These are phyloP conservation scores for rapeseed (Brassica napus) DNA, from an alignment of 345 rosid species.

Conservation along the genomic window Da-Ae NC_063450.1:48604501-48605000, in stretches of 20 bases:
- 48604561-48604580: slow-evolving; percentile 72
- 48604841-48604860: slow-evolving; percentile 19
- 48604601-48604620: slow-evolving; percentile 66
- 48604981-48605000: not conserved
- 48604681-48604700: slow-evolving; percentile 62
- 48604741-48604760: slow-evolving; percentile 85
- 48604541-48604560: slow-evolving; percentile 35
- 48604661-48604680: slow-evolving; percentile 83
- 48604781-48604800: slow-evolving; percentile 48
- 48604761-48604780: slow-evolving; percentile 83
- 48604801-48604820: slow-evolving; percentile 18
- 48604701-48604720: slow-evolving; percentile 38
- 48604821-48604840: slow-evolving; percentile 28
- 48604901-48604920: slow-evolving; percentile 49
- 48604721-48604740: slow-evolving; percentile 54
- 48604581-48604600: slow-evolving; percentile 75
- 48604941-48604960: not conserved
- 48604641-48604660: slow-evolving; percentile 59
- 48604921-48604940: slow-evolving; percentile 19
- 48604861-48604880: slow-evolving; percentile 42
- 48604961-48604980: slow-evolving; percentile 4
- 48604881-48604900: slow-evolving; percentile 69
- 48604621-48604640: slow-evolving; percentile 67
- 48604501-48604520: slow-evolving; percentile 34
- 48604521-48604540: slow-evolving; percentile 27